Evolutionary conservation across 768 basidiomycete species (phyloP), one percentile per base, ranked within the genome.

Genomic region (Gymnopilus dilepis): DNA sequence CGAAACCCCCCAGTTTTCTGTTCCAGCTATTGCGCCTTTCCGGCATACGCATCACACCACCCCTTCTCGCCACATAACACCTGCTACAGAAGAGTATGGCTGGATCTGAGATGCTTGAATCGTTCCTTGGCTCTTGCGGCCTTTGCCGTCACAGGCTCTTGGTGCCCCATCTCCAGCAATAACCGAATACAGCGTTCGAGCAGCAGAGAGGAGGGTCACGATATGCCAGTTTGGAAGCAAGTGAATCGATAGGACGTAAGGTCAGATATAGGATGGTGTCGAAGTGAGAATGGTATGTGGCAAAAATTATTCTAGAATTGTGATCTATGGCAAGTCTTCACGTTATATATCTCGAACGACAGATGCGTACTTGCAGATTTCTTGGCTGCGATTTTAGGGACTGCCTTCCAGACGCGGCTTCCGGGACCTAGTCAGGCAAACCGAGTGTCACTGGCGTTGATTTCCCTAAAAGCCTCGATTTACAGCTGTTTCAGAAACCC

Each of bases 81-180:
- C 55, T 40, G 30, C 30, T 8, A 7, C 43, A 34, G 6, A 48
- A 19, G 6, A 22, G 19, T n/a, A 24, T 30, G 21, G 54, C 22
- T 28, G 40, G 41, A 57, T 56, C 50, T 50, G 30, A 57, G 61
- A 40, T 45, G 30, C 33, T 17, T 21, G n/a, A 43, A 38, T 56
- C 17, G 38, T 45, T 56, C 57, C 53, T 45, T 31, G 22, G n/a
- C 21, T 53, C 53, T 61, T 61, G 62, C 65, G 65, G 65, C 28
- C 50, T 57, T 59, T 63, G 54, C 65, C 65, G 59, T 56, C 59
- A 1, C 17, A 9, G 24, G 5, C 21, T 51, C 52, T 40, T 34
- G 12, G 22, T 60, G 41, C 38, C n/a, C 37, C 26, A 37, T 38
- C 37, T 55, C 47, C 56, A 55, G 43, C 47, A 47, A 58, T 52